Evolutionary conservation across 768 basidiomycete species (phyloP), one percentile per base, ranked within the genome.

Genomic region (Kondoa malvinella): DNA sequence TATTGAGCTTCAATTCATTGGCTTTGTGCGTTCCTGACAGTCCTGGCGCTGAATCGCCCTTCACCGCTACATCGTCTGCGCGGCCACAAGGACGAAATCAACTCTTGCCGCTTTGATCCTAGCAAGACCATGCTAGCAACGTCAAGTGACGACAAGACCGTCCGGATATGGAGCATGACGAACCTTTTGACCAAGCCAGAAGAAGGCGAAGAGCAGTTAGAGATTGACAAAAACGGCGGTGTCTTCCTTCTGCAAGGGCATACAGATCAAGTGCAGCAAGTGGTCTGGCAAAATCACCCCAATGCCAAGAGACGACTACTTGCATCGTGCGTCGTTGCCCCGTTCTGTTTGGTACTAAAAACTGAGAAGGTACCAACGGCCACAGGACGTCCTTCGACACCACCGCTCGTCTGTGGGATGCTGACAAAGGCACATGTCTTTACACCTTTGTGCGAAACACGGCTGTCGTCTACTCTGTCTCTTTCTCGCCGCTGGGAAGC

Each of bases 361-460:
- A 34, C 26, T 64, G 40, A 56, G 1, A 25, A 34, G 61, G 17
- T 12, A 16, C 33, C 34, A 26, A 25, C 34, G 21, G 40, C n/a
- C 21, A 3, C 71, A 90, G 87, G 4, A 83, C 85, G 12, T 88
- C 88, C 2, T 89, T 89, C 73, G 91, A 94, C 74, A 79, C 80
- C 16, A 87, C 88, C 1, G 83, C 87, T 2, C 83, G 88, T 56
- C 71, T 94, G 32, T 94, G 90, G 90, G 86, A 92, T 76, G 83
- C 85, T 1, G 81, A 82, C 58, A 86, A 86, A 0, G 89, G 89
- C 31, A 81, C 83, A 57, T 92, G 89, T 74, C 76, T 89, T 34
- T 81, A 84, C 69, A 80, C 84, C 25, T 86, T 94, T 73, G 76
- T 77, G 3, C 87, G 89, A 70, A 87, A 90, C 77, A 83, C 79